These are phyloP conservation scores for Fusarium scirpi DNA, from an alignment of 2,329 filamentous ascomycete genomes.

Conservation along the genomic window DNA sequence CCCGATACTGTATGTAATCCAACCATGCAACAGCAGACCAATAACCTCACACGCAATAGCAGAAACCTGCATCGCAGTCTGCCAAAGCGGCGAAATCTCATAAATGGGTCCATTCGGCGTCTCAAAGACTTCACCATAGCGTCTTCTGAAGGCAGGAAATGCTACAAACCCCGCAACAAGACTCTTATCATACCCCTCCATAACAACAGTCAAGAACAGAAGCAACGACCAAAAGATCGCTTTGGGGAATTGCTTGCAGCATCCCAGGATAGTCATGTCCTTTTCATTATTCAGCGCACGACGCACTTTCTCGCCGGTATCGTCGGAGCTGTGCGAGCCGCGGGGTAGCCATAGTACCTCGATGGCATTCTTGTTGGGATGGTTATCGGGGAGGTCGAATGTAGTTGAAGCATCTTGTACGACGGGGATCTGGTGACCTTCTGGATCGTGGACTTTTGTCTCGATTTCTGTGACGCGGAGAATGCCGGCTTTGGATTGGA, in stretches of 20 bases:
- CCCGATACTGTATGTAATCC: conserved; percentile 52
- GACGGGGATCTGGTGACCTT: conserved; percentile 8
- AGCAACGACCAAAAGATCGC: conserved; percentile 38
- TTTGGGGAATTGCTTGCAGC: conserved; percentile 37
- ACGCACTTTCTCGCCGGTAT: conserved; percentile 36
- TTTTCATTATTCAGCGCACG: conserved; percentile 37
- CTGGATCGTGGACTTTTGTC: conserved; percentile 28
- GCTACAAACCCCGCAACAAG: conserved; percentile 35
- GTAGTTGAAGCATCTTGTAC: conserved; percentile 14
- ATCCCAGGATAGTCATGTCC: conserved; percentile 34
- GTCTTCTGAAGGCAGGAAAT: conserved; percentile 26
- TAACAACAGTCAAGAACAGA: conserved; percentile 41
- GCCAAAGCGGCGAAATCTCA: conserved; percentile 28
- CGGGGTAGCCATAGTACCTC: conserved; percentile 40
- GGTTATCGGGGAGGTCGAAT: conserved; percentile 30
- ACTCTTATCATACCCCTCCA: conserved; percentile 40
- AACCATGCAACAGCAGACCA: conserved; percentile 57
- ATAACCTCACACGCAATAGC: conserved; percentile 41
- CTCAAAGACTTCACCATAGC: conserved; percentile 46
- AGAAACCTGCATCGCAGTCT: conserved; percentile 14
- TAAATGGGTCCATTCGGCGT: conserved; percentile 17
- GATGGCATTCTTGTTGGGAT: conserved; percentile 26
- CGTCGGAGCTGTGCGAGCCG: conserved; percentile 37
- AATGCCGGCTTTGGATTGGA: conserved; percentile 29
- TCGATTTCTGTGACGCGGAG: conserved; percentile 37